Evolutionary conservation across 2,329 filamentous ascomycete genomes (phyloP), one percentile per base, ranked within the genome.

Genomic region (Trichoderma arundinaceum): DNA sequence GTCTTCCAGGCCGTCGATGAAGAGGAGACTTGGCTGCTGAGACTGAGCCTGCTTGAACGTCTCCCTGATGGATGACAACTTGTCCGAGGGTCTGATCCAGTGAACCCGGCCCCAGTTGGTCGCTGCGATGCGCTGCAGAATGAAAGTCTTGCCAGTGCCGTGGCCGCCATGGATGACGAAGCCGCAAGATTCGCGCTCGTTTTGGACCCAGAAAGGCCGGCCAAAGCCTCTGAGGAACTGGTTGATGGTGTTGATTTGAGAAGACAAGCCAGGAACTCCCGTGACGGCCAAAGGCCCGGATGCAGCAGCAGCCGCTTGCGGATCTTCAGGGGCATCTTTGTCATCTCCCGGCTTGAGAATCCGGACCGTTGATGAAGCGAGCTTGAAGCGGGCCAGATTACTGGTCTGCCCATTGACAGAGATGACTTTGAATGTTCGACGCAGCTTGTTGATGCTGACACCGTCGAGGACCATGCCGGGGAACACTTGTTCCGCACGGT

Each of bases 111-210:
- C 87, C 91, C 92, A 97, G 66, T 83, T 84, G 0, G 88, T 86
- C 7, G 81, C 83, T 8, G 88, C 85, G 19, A 97, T 82, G 38
- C 86, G 85, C 15, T 89, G 77, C 1, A 97, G 80, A 0, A 97
- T 81, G 69, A 90, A 83, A 0, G 88, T 90, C 79, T 97, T 97
- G 28, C 94, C 94, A 0, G 92, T 96, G 10, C 94, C 94, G 68
- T 87, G 86, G 17, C 91, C 89, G 13, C 94, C 94, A 74, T 96
- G 89, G 4, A 97, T 81, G 28, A 95, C 83, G 41, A 95, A 84
- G 0, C 87, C 88, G 60, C 85, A 83, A 1, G 84, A 79, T 70
- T 72, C 76, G 35, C 72, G 70, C 69, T 78, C 72, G 64, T 72
- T 66, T 64, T 72, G 66, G 49, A 73, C 57, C 66, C 72, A 71